Conservation (phyloP, 345 rosid species). For the Syzygium aqueum region DNA sequence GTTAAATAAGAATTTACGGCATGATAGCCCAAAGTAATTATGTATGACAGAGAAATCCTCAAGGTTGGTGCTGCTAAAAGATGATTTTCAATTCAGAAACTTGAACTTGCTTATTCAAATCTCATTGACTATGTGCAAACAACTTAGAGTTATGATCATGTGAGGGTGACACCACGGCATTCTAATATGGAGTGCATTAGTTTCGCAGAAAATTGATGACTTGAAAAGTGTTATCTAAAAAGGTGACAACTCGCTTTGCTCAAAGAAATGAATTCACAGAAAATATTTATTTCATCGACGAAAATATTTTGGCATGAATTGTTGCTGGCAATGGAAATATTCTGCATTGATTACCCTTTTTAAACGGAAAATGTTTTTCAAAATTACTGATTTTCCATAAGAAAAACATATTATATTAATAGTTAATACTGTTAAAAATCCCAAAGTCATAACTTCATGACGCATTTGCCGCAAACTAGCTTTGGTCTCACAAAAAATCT, state of each 20-base stretch:
- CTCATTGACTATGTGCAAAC: background rate
- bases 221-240: background rate
- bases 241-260: background rate
- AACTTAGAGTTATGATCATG: background rate
- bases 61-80: background rate
- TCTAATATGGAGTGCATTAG: no score
- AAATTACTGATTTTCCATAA: accelerated
- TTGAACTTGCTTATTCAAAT: background rate
- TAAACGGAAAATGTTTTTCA: background rate
- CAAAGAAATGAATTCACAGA: background rate
- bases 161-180: no score
- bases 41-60: background rate
- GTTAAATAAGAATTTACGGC: background rate
- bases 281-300: background rate
- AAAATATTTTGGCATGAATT: background rate
- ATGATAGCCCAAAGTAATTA: background rate
- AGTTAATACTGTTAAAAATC: background rate
- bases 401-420: background rate
- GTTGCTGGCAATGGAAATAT: background rate
- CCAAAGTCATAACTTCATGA: background rate
- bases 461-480: background rate
- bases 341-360: background rate
- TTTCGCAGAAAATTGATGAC: background rate
- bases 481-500: background rate
- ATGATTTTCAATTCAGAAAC: background rate